Conservation (phyloP, 306 rosid genomes). For the Fagus crenata region DNA sequence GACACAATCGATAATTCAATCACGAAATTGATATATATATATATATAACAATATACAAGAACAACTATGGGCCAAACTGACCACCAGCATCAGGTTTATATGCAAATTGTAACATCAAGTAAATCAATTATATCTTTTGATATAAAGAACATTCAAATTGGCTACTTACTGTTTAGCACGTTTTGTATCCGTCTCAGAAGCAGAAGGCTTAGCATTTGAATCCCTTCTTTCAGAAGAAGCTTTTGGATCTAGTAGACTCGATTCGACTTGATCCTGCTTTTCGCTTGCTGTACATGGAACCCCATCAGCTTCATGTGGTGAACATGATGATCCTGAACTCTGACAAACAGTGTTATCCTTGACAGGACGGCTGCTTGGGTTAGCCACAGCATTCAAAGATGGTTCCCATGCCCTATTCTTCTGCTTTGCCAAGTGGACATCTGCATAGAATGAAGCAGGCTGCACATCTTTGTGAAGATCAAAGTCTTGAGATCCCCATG, state of each 20-base stretch:
- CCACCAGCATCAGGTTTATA: slow-evolving; percentile 18
- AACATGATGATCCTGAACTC: slow-evolving; percentile 57
- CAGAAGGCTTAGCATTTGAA: slow-evolving; percentile 54
- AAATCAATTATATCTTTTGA: slow-evolving; percentile 23
- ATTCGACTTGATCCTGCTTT: slow-evolving; percentile 56
- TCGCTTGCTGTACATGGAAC: slow-evolving; percentile 50
- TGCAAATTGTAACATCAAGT: slow-evolving; percentile 10
- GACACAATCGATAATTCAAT: no score
- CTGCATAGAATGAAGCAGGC: slow-evolving; percentile 60
- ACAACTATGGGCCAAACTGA: slow-evolving; percentile 25
- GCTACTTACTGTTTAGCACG: slow-evolving; percentile 94
- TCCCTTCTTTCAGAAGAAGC: slow-evolving; percentile 68
- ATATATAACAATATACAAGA: not conserved
- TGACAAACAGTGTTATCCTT: slow-evolving; percentile 57
- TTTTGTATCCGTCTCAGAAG: slow-evolving; percentile 81
- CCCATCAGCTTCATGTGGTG: slow-evolving; percentile 71
- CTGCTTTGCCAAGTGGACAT: slow-evolving; percentile 57
- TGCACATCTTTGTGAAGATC: slow-evolving; percentile 71
- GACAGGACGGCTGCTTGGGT: slow-evolving; percentile 50
- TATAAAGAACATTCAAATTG: slow-evolving; percentile 23
- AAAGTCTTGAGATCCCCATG: slow-evolving; percentile 82
- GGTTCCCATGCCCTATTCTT: slow-evolving; percentile 84
- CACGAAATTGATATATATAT: no score
- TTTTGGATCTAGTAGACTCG: slow-evolving; percentile 60
- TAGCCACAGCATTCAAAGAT: slow-evolving; percentile 42